These are phyloP conservation scores for Phytophthora brassicae DNA, from an alignment of 352 stramenopile genomes.

Conservation along the genomic window DNA sequence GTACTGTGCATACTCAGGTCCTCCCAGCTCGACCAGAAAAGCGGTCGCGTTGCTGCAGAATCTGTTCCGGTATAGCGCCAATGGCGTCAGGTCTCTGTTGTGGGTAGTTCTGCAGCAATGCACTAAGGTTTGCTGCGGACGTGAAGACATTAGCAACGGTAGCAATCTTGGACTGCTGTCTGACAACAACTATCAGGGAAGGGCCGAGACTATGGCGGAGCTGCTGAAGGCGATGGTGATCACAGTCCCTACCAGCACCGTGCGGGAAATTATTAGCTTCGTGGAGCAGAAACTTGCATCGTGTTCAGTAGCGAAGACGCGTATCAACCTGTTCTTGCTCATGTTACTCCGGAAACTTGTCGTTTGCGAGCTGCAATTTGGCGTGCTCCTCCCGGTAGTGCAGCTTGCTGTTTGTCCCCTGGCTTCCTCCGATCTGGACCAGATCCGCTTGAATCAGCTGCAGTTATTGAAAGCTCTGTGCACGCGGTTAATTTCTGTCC, in stretches of 20 bases:
- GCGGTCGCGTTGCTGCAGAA: slow-evolving; percentile 38
- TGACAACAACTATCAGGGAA: slow-evolving; percentile 25
- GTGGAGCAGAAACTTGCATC: slow-evolving; percentile 53
- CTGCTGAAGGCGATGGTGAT: slow-evolving; percentile 48
- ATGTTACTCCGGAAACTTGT: slow-evolving; percentile 55
- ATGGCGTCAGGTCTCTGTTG: slow-evolving; percentile 26
- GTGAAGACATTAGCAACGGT: slow-evolving; percentile 14
- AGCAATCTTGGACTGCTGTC: neutral
- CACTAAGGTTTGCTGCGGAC: slow-evolving; percentile 60
- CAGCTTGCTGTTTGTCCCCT: slow-evolving; percentile 50
- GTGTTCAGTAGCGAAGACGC: slow-evolving; percentile 37
- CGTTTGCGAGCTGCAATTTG: slow-evolving; percentile 27
- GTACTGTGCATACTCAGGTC: slow-evolving; percentile 37
- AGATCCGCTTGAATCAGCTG: slow-evolving; percentile 51
- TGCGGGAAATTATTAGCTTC: slow-evolving; percentile 37
- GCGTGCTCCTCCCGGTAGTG: slow-evolving; percentile 33
- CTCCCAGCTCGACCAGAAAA: slow-evolving; percentile 21
- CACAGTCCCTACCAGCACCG: slow-evolving; percentile 8
- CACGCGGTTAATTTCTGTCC: slow-evolving; percentile 28
- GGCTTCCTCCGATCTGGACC: slow-evolving; percentile 27
- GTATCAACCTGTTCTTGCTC: slow-evolving; percentile 58
- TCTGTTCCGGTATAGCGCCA: slow-evolving; percentile 24
- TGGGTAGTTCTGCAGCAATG: slow-evolving; percentile 64
- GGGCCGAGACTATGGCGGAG: slow-evolving; percentile 44
- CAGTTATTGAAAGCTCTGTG: slow-evolving; percentile 55